Percentiles rank a stretch among this genome's conserved stretches.
These are phyloP conservation scores for Melanogaster broomeanus DNA, from an alignment of 768 basidiomycete genomes.

Conservation along the genomic window DNA sequence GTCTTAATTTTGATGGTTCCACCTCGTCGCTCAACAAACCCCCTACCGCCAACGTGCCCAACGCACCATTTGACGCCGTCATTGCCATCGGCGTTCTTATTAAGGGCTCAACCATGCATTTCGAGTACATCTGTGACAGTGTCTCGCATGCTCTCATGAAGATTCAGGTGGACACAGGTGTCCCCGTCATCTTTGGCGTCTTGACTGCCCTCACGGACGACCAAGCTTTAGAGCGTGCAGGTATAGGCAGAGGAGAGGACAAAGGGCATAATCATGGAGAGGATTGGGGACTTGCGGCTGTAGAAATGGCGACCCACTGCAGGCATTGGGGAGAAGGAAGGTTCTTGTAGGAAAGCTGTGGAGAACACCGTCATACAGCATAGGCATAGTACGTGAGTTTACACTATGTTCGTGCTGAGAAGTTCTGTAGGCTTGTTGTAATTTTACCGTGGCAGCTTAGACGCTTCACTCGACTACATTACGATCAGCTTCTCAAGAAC, in stretches of 20 bases:
- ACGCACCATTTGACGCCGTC: constrained; percentile 85
- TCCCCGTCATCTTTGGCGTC: constrained; percentile 96
- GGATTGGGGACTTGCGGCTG: constrained; percentile 96
- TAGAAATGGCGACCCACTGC: constrained; percentile 81
- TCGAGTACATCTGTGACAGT: constrained; percentile 96
- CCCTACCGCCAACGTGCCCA: constrained; percentile 41
- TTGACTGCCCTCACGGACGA: constrained; percentile 91
- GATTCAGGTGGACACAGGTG: constrained; percentile 89
- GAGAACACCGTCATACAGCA: not conserved
- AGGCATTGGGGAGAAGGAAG: constrained; percentile 71
- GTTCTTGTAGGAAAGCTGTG: constrained; percentile 37
- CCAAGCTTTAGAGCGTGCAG: constrained; percentile 94
- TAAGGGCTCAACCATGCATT: constrained; percentile 98
- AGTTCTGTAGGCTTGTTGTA: not conserved
- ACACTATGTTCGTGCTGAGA: not conserved
- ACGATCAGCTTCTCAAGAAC: no score
- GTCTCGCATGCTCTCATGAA: constrained; percentile 95
- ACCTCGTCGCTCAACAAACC: constrained; percentile 34
- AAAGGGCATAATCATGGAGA: constrained; percentile 97
- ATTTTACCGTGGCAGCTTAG: not conserved
- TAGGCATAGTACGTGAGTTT: not conserved
- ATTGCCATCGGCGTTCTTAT: constrained; percentile 98
- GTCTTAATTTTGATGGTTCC: constrained; percentile 47
- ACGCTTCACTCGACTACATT: no score
- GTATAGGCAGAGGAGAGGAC: constrained; percentile 65